phyloP scores from a whole-genome alignment of 305 asterid species.

The Fraxinus floribunda region DNA sequence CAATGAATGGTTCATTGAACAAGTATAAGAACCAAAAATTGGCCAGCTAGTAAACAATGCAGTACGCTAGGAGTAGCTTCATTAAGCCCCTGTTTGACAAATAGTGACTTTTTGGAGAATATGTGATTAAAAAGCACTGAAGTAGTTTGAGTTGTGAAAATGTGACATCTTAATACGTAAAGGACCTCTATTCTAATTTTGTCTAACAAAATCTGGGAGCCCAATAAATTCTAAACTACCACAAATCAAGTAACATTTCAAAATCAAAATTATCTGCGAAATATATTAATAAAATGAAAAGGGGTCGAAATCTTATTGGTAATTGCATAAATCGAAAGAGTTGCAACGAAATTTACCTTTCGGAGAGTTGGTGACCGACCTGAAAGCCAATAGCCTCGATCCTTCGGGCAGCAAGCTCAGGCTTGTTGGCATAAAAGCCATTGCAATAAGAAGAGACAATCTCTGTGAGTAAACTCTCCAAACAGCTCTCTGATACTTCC shows the following conservation, averaged over 20 bases:
- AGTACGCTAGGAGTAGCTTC: not conserved
- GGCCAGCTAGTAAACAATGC: not conserved
- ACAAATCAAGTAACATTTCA: not conserved
- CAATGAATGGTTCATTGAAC: not conserved
- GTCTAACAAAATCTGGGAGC: not conserved
- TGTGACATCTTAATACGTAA: not conserved
- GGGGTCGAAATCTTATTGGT: not conserved
- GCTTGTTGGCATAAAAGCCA: slow-evolving; percentile 61
- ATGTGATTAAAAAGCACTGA: not conserved
- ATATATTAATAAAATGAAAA: not conserved
- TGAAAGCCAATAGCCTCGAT: slow-evolving; percentile 76
- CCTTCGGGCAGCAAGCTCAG: slow-evolving; percentile 75
- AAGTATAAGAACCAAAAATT: not conserved
- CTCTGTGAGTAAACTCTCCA: slow-evolving; percentile 64
- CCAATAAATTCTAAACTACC: not conserved
- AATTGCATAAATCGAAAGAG: not conserved
- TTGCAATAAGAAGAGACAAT: slow-evolving; percentile 51
- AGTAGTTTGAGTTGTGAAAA: not conserved
- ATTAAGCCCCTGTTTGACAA: not conserved
- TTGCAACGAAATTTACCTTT: slow-evolving; percentile 36
- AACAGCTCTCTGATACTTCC: slow-evolving; percentile 66
- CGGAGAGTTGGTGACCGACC: slow-evolving; percentile 69
- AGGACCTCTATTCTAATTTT: not conserved
- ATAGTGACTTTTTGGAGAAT: not conserved
- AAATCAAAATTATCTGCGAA: not conserved